Conservation (phyloP, 352 stramenopile species). For the Globisporangium nagaii region DNA sequence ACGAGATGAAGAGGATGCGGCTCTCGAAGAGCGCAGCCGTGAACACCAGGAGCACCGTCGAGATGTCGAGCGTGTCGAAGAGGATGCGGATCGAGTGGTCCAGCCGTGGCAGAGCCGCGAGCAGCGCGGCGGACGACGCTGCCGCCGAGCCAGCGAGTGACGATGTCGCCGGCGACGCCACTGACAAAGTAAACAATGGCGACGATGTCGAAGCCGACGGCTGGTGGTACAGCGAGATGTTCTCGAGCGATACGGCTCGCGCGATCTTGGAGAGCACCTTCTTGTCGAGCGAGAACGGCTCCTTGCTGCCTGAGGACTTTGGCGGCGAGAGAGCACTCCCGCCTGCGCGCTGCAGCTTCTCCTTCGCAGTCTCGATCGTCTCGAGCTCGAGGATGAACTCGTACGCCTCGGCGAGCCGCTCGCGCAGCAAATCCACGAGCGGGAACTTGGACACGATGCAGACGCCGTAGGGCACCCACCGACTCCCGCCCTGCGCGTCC, state of each 20-base stretch:
- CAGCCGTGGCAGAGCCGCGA: slow-evolving; percentile 48
- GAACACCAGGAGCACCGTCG: slow-evolving; percentile 71
- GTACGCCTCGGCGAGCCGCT: slow-evolving; percentile 75
- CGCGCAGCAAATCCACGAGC: slow-evolving; percentile 72
- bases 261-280: slow-evolving; percentile 77
- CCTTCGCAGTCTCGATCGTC: slow-evolving; percentile 27
- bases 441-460: slow-evolving; percentile 82
- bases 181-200: neutral
- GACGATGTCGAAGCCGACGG: slow-evolving; percentile 14
- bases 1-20: slow-evolving; percentile 79
- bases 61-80: slow-evolving; percentile 77
- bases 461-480: slow-evolving; percentile 78
- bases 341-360: slow-evolving; percentile 21
- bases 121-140: slow-evolving; percentile 26
- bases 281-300: slow-evolving; percentile 68
- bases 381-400: slow-evolving; percentile 77
- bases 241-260: slow-evolving; percentile 57
- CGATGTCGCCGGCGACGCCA: slow-evolving; percentile 23
- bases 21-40: slow-evolving; percentile 74
- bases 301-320: slow-evolving; percentile 5
- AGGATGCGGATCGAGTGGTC: slow-evolving; percentile 74
- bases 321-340: neutral
- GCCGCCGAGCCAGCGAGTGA: slow-evolving; percentile 25
- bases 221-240: slow-evolving; percentile 49
- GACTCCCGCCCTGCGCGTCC: slow-evolving; percentile 29